Base-by-base conservation (phyloP, 331 rosid species). In the Malus hybrid region DNA sequence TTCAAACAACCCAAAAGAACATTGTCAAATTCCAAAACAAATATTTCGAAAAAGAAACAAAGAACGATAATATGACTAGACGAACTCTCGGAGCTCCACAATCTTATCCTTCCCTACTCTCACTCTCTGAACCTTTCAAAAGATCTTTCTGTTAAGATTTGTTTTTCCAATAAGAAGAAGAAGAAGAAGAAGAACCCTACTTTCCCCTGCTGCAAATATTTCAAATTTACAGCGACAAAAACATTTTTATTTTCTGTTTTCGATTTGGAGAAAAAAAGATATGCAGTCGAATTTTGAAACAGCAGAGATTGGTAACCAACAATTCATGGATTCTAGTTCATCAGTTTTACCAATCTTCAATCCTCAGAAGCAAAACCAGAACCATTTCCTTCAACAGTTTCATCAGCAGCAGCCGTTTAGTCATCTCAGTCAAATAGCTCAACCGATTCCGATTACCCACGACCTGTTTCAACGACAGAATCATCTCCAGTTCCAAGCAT, bases 221-320 rank as follows among this genome's bases (percentile, higher is more conserved):
- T 39, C 27, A 28, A 61, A 14, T 42, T 39, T 32, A 20, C 57
- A 57, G 32, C 3, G 2, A 31, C 5, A 72, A 8, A 70, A 18
- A 33, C 12, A 11, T 2, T 5, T 2, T 0, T 20, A 2, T 34
- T 20, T 36, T 56, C 29, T 57, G 18, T 5, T 52, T 52, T 52
- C n/a, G 19, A 19, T 20, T 57, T 57, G 28, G 12, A 57, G 22
- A 46, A 9, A 67, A 69, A 12, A 67, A 32, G 63, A 44, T 52
- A 78, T 71, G 77, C 77, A 78, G 60, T 71, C 77, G 13, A 72
- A 55, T 54, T 78, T 71, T 65, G 82, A 65, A 39, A 28, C 10
- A 24, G 13, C 59, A 9, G 81, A 64, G 71, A 31, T 50, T 31
- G 0, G 28, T 27, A 13, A 27, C 13, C 77, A 52, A 19, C 60